A percentile compares a stretch with the other conserved stretches of the same genome.
Conservation (phyloP, 2,329 filamentous ascomycete species). For the Cladosporium oxysporum region DNA sequence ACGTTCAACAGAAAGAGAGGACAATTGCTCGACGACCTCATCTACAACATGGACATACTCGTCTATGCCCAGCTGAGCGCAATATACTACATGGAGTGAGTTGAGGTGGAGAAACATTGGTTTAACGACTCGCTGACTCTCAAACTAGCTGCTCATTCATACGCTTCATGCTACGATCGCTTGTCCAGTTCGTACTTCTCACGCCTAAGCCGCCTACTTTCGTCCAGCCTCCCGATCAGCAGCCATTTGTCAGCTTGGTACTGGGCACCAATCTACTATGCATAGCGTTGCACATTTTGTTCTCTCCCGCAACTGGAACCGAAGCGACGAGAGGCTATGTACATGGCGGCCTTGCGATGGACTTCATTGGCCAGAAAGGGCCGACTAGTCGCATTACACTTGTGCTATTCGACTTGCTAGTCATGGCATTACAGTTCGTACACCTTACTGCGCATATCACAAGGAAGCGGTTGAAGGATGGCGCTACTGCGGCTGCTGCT, state of each 20-base stretch:
- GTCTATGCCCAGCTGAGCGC: slow-evolving; percentile 63
- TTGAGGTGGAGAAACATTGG: not conserved
- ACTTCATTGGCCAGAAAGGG: slow-evolving; percentile 64
- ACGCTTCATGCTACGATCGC: slow-evolving; percentile 56
- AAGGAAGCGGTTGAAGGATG: slow-evolving; percentile 50
- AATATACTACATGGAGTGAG: slow-evolving; percentile 66
- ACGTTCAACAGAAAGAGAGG: slow-evolving; percentile 45
- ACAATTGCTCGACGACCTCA: slow-evolving; percentile 55
- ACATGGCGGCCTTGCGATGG: slow-evolving; percentile 63
- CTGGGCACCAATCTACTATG: slow-evolving; percentile 57
- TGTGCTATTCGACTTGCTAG: slow-evolving; percentile 54
- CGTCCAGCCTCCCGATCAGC: slow-evolving; percentile 49
- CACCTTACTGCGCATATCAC: slow-evolving; percentile 59
- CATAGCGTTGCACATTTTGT: slow-evolving; percentile 54
- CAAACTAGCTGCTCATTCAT: slow-evolving; percentile 56
- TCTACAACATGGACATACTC: slow-evolving; percentile 59
- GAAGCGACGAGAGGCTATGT: slow-evolving; percentile 56
- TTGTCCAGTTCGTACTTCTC: slow-evolving; percentile 60
- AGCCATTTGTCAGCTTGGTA: slow-evolving; percentile 57
- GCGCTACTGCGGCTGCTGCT: slow-evolving; percentile 24
- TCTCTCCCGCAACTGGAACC: slow-evolving; percentile 44
- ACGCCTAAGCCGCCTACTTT: slow-evolving; percentile 59
- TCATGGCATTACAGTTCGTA: slow-evolving; percentile 58
- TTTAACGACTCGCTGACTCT: not conserved
- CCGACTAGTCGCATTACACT: slow-evolving; percentile 57